These are phyloP conservation scores for Venustampulla echinocandica DNA, from an alignment of 495 filamentous ascomycete genomes.

Conservation along the genomic window DNA sequence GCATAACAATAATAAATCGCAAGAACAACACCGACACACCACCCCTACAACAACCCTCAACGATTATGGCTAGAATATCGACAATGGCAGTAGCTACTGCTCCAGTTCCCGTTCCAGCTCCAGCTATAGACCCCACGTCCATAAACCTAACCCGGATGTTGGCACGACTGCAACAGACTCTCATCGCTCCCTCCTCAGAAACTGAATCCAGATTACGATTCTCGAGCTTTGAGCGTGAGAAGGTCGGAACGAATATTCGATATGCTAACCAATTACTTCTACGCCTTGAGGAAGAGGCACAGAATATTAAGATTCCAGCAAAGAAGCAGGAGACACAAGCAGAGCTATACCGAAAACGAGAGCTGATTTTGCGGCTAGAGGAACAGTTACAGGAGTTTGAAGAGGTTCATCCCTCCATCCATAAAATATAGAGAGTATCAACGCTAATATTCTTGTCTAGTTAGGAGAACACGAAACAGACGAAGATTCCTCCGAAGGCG, in stretches of 20 bases:
- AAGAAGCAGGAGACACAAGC: conserved; percentile 58
- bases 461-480: conserved; percentile 11
- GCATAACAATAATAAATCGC: too few species aligned
- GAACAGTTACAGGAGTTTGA: conserved; percentile 55
- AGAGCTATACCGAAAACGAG: conserved; percentile 55
- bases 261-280: conserved; percentile 69
- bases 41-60: too few species aligned
- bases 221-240: conserved; percentile 63
- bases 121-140: too few species aligned
- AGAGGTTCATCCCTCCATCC: conserved; percentile 32
- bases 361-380: conserved; percentile 46
- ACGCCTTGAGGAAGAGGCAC: conserved; percentile 65
- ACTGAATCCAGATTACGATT: conserved; percentile 44
- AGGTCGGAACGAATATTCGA: conserved; percentile 66
- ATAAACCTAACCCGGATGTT: conserved; percentile 69
- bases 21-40: too few species aligned
- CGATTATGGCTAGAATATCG: too few species aligned
- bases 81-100: too few species aligned
- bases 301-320: conserved; percentile 52
- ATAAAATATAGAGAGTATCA: background rate
- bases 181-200: conserved; percentile 58
- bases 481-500: conserved; percentile 39
- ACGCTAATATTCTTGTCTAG: conserved; percentile 4
- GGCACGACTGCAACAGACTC: conserved; percentile 59
- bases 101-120: too few species aligned